Conservation (phyloP, 352 stramenopile species). For the Phytopythium sindhum region DNA sequence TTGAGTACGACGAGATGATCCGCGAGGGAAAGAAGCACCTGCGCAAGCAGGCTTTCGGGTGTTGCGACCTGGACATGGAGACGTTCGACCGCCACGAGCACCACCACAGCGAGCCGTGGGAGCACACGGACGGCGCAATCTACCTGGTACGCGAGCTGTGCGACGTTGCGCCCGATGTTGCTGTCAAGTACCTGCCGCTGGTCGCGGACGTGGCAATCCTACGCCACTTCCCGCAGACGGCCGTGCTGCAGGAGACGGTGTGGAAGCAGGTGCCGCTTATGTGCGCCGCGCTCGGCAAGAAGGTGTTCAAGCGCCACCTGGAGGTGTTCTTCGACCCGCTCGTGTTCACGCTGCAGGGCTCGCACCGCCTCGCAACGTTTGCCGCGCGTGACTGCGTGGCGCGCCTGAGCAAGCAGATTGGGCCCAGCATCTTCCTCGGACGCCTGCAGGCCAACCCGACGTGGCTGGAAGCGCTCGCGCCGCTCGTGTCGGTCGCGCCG, state of each 20-base stretch:
- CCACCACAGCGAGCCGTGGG: slow-evolving; percentile 91
- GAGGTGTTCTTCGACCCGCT: slow-evolving; percentile 85
- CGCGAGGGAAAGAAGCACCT: slow-evolving; percentile 91
- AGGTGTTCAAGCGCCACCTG: slow-evolving; percentile 79
- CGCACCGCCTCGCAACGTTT: slow-evolving; percentile 64
- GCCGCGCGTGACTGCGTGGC: slow-evolving; percentile 72
- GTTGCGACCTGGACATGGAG: slow-evolving; percentile 94
- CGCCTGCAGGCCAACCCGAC: slow-evolving; percentile 63
- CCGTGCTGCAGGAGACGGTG: slow-evolving; percentile 74
- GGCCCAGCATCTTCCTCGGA: slow-evolving; percentile 78
- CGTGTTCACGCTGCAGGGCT: slow-evolving; percentile 75
- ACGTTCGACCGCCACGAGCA: slow-evolving; percentile 83
- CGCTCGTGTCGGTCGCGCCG: slow-evolving; percentile 29
- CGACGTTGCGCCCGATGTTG: slow-evolving; percentile 45
- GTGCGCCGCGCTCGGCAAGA: slow-evolving; percentile 72
- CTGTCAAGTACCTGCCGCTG: slow-evolving; percentile 43
- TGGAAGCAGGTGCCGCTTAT: slow-evolving; percentile 83
- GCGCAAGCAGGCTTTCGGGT: slow-evolving; percentile 93
- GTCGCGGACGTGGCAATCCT: slow-evolving; percentile 75
- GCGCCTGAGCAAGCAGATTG: slow-evolving; percentile 74
- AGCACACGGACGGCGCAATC: slow-evolving; percentile 94
- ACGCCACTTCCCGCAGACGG: slow-evolving; percentile 72
- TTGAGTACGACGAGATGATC: slow-evolving; percentile 90
- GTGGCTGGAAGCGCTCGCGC: slow-evolving; percentile 58
- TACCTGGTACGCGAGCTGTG: slow-evolving; percentile 95